These are phyloP conservation scores for Pulveroboletus frians DNA, from an alignment of 768 basidiomycete genomes.

Conservation along the genomic window DNA sequence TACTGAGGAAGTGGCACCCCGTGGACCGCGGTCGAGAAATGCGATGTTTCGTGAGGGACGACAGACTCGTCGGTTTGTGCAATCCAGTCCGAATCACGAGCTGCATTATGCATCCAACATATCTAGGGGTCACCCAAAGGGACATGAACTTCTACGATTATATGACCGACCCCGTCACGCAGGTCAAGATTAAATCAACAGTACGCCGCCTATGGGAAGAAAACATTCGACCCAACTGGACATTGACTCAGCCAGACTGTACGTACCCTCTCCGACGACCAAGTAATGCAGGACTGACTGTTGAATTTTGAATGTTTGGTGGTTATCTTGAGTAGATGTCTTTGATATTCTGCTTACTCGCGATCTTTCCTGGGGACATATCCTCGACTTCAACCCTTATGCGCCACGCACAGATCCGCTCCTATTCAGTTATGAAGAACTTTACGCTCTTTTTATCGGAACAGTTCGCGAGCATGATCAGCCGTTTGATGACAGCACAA, in stretches of 20 bases:
- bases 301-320: not conserved
- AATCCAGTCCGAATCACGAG: not conserved
- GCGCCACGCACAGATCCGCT: constrained; percentile 81
- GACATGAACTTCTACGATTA: constrained; percentile 89
- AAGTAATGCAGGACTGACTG: not conserved
- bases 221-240: constrained; percentile 59
- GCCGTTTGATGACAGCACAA: not conserved
- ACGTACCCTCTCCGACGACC: constrained; percentile 22
- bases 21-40: constrained; percentile 82
- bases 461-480: constrained; percentile 3
- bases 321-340: constrained; percentile 42
- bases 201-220: constrained; percentile 64
- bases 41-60: constrained; percentile 81
- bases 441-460: constrained; percentile 38
- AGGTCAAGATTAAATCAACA: constrained; percentile 45
- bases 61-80: constrained; percentile 60
- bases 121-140: constrained; percentile 75
- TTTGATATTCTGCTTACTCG: constrained; percentile 88
- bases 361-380: constrained; percentile 66
- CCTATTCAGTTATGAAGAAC: constrained; percentile 78
- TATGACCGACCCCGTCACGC: constrained; percentile 58
- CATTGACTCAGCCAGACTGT: constrained; percentile 57
- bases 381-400: constrained; percentile 92
- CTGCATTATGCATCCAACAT: not conserved
- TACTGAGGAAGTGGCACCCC: constrained; percentile 86